Evolutionary conservation across 1,139 yeast species (phyloP).

Genomic region (Kodamaea sp.): DNA sequence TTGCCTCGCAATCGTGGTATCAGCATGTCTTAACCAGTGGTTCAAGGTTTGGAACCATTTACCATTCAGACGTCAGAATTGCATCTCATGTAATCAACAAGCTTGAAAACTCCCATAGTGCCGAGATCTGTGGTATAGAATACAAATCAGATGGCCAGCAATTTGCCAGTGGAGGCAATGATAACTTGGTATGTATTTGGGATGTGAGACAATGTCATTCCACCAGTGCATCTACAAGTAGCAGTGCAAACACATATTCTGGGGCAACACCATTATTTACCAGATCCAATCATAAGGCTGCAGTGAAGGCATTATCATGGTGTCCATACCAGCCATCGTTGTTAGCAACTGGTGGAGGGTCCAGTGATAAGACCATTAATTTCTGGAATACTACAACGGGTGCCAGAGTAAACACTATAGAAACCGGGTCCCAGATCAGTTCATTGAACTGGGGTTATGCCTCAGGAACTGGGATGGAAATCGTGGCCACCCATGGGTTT

Average conservation of each 20-base stretch:
- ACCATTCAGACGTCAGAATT: constrained; percentile 90
- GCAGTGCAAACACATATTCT: no score
- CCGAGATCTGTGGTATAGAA: constrained; percentile 91
- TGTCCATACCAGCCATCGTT: constrained; percentile 84
- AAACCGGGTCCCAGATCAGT: constrained; percentile 92
- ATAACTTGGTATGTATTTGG: constrained; percentile 92
- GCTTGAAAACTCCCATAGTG: constrained; percentile 58
- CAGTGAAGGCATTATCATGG: constrained; percentile 95
- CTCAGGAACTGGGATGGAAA: constrained; percentile 72
- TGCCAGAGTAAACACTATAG: constrained; percentile 79
- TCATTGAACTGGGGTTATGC: constrained; percentile 89
- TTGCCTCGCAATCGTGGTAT: constrained; percentile 87
- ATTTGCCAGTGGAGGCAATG: constrained; percentile 93
- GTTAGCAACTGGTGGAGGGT: constrained; percentile 96
- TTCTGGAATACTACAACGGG: constrained; percentile 97
- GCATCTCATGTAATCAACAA: constrained; percentile 72
- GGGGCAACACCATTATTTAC: constrained; percentile 63
- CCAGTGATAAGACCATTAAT: constrained; percentile 84
- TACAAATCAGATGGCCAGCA: constrained; percentile 86
- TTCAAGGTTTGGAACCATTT: constrained; percentile 77
- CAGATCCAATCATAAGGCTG: constrained; percentile 84
- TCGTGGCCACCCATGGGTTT: constrained; percentile 92
- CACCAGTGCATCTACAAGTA: constrained; percentile 7
- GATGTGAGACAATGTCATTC: constrained; percentile 58
- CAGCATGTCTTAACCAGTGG: constrained; percentile 83